These are phyloP conservation scores for Bruguiera gymnorhiza DNA, from an alignment of 345 rosid genomes.

Conservation along the genomic window DNA sequence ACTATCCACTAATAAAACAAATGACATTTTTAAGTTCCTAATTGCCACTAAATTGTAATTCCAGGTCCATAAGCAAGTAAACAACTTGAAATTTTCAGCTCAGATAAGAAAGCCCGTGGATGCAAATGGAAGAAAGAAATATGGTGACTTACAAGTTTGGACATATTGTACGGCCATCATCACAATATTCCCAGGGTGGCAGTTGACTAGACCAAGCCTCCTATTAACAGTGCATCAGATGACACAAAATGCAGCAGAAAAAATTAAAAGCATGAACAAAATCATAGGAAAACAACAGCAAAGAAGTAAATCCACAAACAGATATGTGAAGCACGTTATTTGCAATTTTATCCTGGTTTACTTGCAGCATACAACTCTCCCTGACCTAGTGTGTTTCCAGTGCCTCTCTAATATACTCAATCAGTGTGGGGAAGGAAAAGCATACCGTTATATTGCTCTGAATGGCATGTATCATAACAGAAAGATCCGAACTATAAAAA, in stretches of 20 bases:
- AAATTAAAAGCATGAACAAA: background rate
- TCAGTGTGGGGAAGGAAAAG: conserved; percentile 16
- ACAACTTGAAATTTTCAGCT: background rate
- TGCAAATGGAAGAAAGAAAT: background rate
- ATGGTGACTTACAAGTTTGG: conserved; percentile 59
- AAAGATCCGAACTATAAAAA: conserved; percentile 61
- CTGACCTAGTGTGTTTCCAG: background rate
- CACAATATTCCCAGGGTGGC: conserved; percentile 58
- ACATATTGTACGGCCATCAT: conserved; percentile 52
- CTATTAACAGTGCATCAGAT: conserved; percentile 25
- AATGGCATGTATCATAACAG: conserved; percentile 64
- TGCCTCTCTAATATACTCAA: background rate
- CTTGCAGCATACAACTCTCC: background rate
- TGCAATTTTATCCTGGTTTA: too few relatives aligned
- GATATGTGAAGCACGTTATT: too few relatives aligned
- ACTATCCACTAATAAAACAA: background rate
- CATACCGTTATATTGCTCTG: conserved; percentile 62
- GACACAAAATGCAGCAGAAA: conserved; percentile 1
- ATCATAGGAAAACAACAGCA: background rate
- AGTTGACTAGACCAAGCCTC: conserved; percentile 60
- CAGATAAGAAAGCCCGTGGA: background rate
- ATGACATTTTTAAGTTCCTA: background rate
- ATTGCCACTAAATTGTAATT: background rate
- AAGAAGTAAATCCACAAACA: too few relatives aligned
- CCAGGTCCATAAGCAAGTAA: background rate